These are phyloP conservation scores for Pleurotus tuber-regium DNA, from an alignment of 768 basidiomycete species.

Conservation along the genomic window DNA sequence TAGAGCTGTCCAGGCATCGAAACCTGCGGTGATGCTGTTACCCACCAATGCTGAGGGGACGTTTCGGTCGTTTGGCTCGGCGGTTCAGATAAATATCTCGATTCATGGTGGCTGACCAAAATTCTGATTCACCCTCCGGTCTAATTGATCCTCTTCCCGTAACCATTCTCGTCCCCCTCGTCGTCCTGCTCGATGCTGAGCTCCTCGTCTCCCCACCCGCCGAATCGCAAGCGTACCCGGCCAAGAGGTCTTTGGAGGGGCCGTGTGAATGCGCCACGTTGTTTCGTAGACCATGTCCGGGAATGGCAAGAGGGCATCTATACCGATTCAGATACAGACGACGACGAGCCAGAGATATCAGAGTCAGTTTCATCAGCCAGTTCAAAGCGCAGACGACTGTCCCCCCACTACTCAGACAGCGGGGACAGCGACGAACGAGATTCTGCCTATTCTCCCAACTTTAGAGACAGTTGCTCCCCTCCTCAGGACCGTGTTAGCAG, in stretches of 20 bases:
- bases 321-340: slow-evolving; percentile 13
- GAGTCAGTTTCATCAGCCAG: slow-evolving; percentile 15
- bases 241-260: slow-evolving; percentile 46
- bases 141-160: slow-evolving; percentile 14
- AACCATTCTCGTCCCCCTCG: slow-evolving; percentile 12
- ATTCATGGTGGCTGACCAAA: slow-evolving; percentile 12
- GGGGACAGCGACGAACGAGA: slow-evolving; percentile 15
- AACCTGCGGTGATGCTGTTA: slow-evolving; percentile 9
- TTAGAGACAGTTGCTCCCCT: slow-evolving; percentile 10
- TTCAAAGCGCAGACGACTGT: slow-evolving; percentile 10
- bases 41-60: slow-evolving; percentile 9
- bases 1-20: slow-evolving; percentile 8
- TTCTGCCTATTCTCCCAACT: slow-evolving; percentile 8
- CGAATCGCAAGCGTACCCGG: slow-evolving; percentile 21
- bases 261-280: slow-evolving; percentile 33
- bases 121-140: slow-evolving; percentile 18
- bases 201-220: slow-evolving; percentile 17
- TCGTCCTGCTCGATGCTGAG: slow-evolving; percentile 14
- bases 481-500: slow-evolving; percentile 25
- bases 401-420: slow-evolving; percentile 17
- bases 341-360: slow-evolving; percentile 20
- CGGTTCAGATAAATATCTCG: slow-evolving; percentile 23
- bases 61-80: slow-evolving; percentile 15
- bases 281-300: slow-evolving; percentile 18
- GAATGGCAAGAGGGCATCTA: slow-evolving; percentile 19